Base-by-base conservation (phyloP, 2,329 filamentous ascomycete genomes). In the Ceratocystis albifundus region DNA sequence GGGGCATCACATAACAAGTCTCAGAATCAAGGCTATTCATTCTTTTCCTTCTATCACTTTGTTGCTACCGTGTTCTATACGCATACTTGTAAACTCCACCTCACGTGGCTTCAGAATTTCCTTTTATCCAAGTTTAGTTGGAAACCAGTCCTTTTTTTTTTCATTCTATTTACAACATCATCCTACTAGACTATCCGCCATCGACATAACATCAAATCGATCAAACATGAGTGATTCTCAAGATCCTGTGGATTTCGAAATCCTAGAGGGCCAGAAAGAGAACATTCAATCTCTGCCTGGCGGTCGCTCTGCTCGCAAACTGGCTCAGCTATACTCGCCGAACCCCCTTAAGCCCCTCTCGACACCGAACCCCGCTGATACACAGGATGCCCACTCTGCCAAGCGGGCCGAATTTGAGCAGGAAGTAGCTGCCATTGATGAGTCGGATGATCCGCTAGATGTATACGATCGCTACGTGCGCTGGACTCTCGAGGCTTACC, bases 231-330 rank as follows among this genome's bases (percentile, higher is more conserved):
- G 78, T 69, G 71, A 71, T 46, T 75, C 77, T 69, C 76, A 77
- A 68, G 83, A 87, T 70, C 75, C 84, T 48, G 84, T 87, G 73
- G 78, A 85, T 77, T 97, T 99, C 78, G 89, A 96, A 72, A 84
- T 96, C 69, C 96, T 99, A 77, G 94, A 99, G 78, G 85, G 84
- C 61, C 92, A 96, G 72, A 99, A 99, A 77, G 94, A 99, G 78
- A 99, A 99, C 76, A 96, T 99, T 66, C 92, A 96, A 76, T 87
- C 91, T 25, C 82, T 99, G 12, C 92, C 93, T 17, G 88, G 90
- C 69, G 94, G 83, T 25, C 80, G 94, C 70, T 97, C 93, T 50
- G 94, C 93, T 59, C 89, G 87, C 77, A 92, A 94, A 65, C 86
- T 99, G 64, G 91, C 87, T 36, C 84, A 91, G 65, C 84, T 90